A percentile compares a stretch with the other conserved stretches of the same genome.
These are phyloP conservation scores for Limtongia smithiae DNA, from an alignment of 805 yeast genomes.

Conservation along the genomic window DNA sequence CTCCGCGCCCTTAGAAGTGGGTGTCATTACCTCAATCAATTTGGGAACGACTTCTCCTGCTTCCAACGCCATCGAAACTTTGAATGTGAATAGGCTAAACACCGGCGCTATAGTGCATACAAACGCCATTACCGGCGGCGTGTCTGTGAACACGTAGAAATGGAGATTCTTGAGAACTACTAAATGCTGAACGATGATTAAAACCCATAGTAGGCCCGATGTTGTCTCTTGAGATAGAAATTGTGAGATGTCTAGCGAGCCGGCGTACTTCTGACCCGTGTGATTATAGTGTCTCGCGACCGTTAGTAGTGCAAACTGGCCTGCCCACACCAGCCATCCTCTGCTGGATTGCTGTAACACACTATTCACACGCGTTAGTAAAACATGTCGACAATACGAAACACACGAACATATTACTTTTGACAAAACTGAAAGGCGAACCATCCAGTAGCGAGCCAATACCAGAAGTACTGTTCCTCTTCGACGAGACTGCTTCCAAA, in stretches of 20 bases:
- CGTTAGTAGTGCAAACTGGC: conserved; percentile 45
- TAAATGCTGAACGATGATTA: conserved; percentile 45
- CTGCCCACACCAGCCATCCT: conserved; percentile 26
- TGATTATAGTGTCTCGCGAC: conserved; percentile 78
- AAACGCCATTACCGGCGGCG: conserved; percentile 42
- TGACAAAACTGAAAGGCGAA: conserved; percentile 5
- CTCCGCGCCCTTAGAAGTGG: neutral
- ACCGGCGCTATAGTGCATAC: conserved; percentile 47
- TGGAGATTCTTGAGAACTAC: conserved; percentile 32
- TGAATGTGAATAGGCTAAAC: conserved; percentile 50
- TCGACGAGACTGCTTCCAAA: conserved; percentile 90
- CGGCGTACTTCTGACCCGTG: conserved; percentile 65
- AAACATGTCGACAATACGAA: neutral
- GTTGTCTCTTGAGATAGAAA: conserved; percentile 37
- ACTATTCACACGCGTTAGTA: neutral
- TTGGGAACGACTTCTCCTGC: conserved; percentile 55
- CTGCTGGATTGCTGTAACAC: neutral
- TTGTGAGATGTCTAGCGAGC: conserved; percentile 48
- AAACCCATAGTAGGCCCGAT: conserved; percentile 45
- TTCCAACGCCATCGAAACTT: conserved; percentile 49
- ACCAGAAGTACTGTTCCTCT: conserved; percentile 96
- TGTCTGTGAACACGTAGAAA: conserved; percentile 31
- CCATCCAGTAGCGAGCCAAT: conserved; percentile 58
- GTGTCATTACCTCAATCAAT: conserved; percentile 1
- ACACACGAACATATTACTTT: neutral